Evolutionary conservation across 2,329 filamentous ascomycete genomes (phyloP).

Genomic region (Emmonsia crescens): DNA sequence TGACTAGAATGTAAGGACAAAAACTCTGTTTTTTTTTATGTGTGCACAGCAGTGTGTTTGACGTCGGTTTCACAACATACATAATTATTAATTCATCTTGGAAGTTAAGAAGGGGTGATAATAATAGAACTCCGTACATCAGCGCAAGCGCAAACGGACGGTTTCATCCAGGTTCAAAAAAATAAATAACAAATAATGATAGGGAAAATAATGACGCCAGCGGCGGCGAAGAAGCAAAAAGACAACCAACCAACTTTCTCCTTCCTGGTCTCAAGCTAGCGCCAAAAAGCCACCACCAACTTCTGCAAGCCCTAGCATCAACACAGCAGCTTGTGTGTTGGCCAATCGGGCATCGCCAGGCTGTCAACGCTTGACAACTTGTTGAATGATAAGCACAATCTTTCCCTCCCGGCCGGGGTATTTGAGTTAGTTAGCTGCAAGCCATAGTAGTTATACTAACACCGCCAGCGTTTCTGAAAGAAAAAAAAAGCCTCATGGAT

Average conservation of each 20-base stretch:
- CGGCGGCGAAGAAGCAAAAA: not conserved
- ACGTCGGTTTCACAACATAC: not conserved
- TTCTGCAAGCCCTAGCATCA: not conserved
- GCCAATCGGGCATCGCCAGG: not conserved
- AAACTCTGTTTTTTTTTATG: not conserved
- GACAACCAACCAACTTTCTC: too few species aligned
- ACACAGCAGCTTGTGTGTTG: not conserved
- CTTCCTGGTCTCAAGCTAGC: too few species aligned
- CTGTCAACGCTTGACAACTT: not conserved
- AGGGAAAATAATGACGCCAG: not conserved
- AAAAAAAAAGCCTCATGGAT: too few species aligned
- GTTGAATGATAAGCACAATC: not conserved
- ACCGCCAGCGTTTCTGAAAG: too few species aligned
- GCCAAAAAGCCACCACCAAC: too few species aligned
- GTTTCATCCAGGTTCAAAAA: not conserved
- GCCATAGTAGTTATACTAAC: too few species aligned
- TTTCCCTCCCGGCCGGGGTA: not conserved
- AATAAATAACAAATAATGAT: not conserved
- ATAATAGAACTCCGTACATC: too few species aligned
- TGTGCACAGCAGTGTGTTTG: not conserved
- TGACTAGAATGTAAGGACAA: too few species aligned
- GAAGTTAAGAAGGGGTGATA: too few species aligned
- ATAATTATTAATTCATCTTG: too few species aligned
- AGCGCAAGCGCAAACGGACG: not conserved
- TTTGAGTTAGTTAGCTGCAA: not conserved